phyloP scores from a whole-genome alignment of 805 yeast genomes.

The Pichia insulana region DNA sequence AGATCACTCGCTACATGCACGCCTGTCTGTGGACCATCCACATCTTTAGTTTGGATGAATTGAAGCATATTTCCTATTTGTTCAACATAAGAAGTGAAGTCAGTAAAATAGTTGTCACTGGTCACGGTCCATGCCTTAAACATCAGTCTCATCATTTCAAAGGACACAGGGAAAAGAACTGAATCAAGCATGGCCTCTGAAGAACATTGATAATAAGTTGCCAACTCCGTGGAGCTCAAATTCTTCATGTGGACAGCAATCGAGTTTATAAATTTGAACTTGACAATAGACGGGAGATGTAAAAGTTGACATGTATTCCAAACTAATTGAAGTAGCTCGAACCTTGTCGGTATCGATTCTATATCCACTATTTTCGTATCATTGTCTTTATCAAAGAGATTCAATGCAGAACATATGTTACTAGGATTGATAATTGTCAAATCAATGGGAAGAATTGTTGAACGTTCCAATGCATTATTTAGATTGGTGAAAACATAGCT shows the following conservation, averaged over 20 bases:
- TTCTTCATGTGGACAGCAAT: neutral
- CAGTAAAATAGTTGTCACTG: neutral
- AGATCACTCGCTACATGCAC: too few species aligned
- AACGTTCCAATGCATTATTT: neutral
- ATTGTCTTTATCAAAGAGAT: conserved; percentile 1
- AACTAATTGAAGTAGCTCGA: neutral
- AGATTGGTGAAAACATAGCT: conserved; percentile 1
- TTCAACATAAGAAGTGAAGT: neutral
- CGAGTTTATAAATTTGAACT: neutral
- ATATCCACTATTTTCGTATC: conserved; percentile 2
- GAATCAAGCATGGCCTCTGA: neutral
- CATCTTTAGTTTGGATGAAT: too few species aligned
- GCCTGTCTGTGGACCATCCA: too few species aligned
- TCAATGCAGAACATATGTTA: neutral
- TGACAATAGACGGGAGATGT: neutral
- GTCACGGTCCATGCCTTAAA: conserved; percentile 1
- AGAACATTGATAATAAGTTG: neutral
- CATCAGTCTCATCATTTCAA: conserved; percentile 2
- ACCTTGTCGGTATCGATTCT: conserved; percentile 5
- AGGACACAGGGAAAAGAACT: conserved; percentile 1
- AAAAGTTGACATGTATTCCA: conserved; percentile 3
- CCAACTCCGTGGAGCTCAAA: conserved; percentile 1
- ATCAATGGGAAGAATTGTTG: conserved; percentile 5
- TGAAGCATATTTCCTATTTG: neutral
- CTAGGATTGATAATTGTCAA: conserved; percentile 3